Percentiles rank a stretch among this genome's conserved stretches.
phyloP scores from a whole-genome alignment of 192 early-diverging fungal species.

The Coemansia sp. region DNA sequence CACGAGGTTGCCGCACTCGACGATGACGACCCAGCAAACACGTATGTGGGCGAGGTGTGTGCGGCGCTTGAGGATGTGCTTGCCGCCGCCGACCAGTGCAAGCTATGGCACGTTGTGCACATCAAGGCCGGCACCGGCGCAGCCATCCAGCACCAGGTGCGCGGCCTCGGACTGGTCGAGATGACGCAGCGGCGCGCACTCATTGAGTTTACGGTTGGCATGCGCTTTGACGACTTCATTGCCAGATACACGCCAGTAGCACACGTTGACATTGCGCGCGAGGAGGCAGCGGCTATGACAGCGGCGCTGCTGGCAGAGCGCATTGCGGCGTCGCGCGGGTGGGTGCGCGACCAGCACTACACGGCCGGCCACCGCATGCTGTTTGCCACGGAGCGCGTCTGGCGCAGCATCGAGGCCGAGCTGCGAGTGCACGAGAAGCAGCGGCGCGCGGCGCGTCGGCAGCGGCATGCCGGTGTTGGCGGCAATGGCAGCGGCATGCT shows the following conservation, averaged over 20 bases:
- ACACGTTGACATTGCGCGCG: not conserved
- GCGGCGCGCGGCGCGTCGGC: slow-evolving; percentile 19
- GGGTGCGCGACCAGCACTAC: slow-evolving; percentile 53
- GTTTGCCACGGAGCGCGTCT: slow-evolving; percentile 64
- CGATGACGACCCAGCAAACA: slow-evolving; percentile 41
- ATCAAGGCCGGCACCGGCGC: slow-evolving; percentile 71
- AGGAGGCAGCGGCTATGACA: not conserved
- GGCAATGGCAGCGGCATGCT: slow-evolving; percentile 5
- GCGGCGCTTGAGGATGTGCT: slow-evolving; percentile 76
- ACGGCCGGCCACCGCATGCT: slow-evolving; percentile 59
- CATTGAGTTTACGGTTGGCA: slow-evolving; percentile 69
- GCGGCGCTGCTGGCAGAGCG: slow-evolving; percentile 26
- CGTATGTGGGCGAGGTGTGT: slow-evolving; percentile 59
- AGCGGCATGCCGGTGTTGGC: not conserved
- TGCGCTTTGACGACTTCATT: slow-evolving; percentile 72
- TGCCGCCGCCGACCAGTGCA: slow-evolving; percentile 73
- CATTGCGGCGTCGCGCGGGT: slow-evolving; percentile 47
- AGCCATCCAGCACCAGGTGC: slow-evolving; percentile 69
- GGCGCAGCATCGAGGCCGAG: slow-evolving; percentile 66
- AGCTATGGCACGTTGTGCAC: slow-evolving; percentile 82
- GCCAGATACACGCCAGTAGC: slow-evolving; percentile 67
- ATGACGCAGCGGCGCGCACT: slow-evolving; percentile 65
- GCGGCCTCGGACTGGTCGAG: slow-evolving; percentile 68
- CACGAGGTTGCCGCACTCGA: slow-evolving; percentile 28
- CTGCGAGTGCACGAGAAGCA: slow-evolving; percentile 63